Conservation (phyloP, 345 rosid genomes). For the Linum usitatissimum region DNA sequence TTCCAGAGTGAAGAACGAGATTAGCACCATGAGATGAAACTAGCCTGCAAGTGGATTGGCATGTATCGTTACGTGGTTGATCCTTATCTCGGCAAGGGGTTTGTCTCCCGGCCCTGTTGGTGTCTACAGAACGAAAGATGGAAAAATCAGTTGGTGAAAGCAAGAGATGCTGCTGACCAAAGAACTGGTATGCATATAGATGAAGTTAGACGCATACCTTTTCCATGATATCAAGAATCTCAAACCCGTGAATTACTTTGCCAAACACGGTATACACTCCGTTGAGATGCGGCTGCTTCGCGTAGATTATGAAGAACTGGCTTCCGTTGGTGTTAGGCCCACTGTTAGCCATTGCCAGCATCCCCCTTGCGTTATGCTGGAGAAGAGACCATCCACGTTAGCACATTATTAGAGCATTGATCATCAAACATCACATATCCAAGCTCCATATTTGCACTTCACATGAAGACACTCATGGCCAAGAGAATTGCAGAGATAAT, state of each 20-base stretch:
- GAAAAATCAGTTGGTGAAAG: not conserved
- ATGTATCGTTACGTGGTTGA: constrained; percentile 86
- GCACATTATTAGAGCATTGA: not conserved
- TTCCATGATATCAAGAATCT: constrained; percentile 96
- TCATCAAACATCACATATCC: not conserved
- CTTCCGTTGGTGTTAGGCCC: constrained; percentile 97
- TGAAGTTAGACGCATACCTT: constrained; percentile 37
- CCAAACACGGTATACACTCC: constrained; percentile 92
- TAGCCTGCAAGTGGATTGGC: constrained; percentile 97
- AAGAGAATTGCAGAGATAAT: not conserved
- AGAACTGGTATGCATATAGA: not conserved
- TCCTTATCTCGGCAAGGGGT: constrained; percentile 93
- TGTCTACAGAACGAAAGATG: constrained; percentile 41
- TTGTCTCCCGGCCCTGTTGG: constrained; percentile 80
- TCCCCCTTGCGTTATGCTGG: constrained; percentile 95
- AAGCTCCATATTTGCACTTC: not conserved
- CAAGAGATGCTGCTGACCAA: not conserved
- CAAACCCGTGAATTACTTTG: constrained; percentile 94
- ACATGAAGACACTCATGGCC: not conserved
- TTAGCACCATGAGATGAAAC: not conserved
- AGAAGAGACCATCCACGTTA: constrained; percentile 4
- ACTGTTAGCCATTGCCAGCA: constrained; percentile 88
- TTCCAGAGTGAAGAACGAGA: no score
- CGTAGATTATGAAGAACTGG: constrained; percentile 80
- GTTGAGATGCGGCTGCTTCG: constrained; percentile 95